phyloP scores from a whole-genome alignment of 352 stramenopile species.

The Globisporangium rhizosaccharum region DNA sequence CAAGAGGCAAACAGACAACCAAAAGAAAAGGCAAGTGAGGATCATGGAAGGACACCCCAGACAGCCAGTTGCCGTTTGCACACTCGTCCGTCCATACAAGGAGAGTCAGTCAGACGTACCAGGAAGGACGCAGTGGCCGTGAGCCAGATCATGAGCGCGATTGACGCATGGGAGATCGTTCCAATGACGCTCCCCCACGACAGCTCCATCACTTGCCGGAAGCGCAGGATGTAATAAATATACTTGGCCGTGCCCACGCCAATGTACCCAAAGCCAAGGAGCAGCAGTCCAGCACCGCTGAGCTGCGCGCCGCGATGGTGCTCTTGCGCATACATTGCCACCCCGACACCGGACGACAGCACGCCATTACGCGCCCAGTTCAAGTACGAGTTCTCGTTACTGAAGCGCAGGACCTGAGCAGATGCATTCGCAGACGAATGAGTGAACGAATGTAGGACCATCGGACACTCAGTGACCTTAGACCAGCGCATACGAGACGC shows the following conservation, averaged over 20 bases:
- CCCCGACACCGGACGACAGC: slow-evolving; percentile 70
- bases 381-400: slow-evolving; percentile 86
- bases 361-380: slow-evolving; percentile 87
- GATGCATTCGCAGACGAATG: background rate
- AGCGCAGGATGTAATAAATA: slow-evolving; percentile 88
- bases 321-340: slow-evolving; percentile 87
- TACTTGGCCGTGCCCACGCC: slow-evolving; percentile 85
- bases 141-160: slow-evolving; percentile 81
- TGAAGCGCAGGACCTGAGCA: slow-evolving; percentile 69
- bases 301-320: slow-evolving; percentile 82
- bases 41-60: background rate
- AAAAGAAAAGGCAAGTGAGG: too few relatives aligned
- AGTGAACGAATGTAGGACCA: background rate
- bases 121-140: slow-evolving; percentile 82
- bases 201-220: slow-evolving; percentile 83
- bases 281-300: slow-evolving; percentile 67
- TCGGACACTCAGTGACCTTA: background rate
- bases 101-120: slow-evolving; percentile 23
- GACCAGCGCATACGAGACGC: background rate
- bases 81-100: too few relatives aligned
- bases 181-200: slow-evolving; percentile 82
- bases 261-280: slow-evolving; percentile 86
- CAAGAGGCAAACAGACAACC: background rate
- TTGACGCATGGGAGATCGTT: slow-evolving; percentile 75
- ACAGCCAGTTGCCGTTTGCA: background rate